Evolutionary conservation across 371 early-diverging fungal species (phyloP).

Genomic region (Mucor piriformis): DNA sequence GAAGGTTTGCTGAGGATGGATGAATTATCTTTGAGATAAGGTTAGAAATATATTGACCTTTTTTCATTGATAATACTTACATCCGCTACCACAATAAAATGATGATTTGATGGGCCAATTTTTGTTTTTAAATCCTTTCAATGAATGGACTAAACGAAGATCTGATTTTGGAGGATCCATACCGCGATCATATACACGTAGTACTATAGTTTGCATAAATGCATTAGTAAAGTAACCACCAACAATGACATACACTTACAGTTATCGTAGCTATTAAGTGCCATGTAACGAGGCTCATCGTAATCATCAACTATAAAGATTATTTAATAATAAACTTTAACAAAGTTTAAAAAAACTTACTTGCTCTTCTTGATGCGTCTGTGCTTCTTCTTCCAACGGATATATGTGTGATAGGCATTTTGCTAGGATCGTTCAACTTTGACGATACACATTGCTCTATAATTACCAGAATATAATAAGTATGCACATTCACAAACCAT

Average conservation of each 20-base stretch:
- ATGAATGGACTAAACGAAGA: conserved; percentile 67
- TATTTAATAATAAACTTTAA: not conserved
- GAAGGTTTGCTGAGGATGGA: conserved; percentile 45
- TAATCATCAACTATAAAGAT: conserved; percentile 55
- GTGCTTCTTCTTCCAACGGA: conserved; percentile 57
- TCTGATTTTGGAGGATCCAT: conserved; percentile 72
- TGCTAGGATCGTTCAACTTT: conserved; percentile 64
- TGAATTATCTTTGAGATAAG: conserved; percentile 36
- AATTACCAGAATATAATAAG: not conserved
- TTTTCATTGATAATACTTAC: conserved; percentile 39
- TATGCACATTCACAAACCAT: not conserved
- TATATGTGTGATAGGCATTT: conserved; percentile 83
- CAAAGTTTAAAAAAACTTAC: conserved; percentile 18
- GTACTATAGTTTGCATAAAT: conserved; percentile 51
- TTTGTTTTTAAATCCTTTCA: conserved; percentile 86
- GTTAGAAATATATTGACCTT: not conserved
- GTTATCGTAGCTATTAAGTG: conserved; percentile 88
- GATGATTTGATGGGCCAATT: conserved; percentile 91
- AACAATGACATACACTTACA: conserved; percentile 45
- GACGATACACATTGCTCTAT: conserved; percentile 60
- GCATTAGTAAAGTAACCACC: not conserved
- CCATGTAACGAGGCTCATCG: conserved; percentile 81
- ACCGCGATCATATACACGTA: conserved; percentile 86
- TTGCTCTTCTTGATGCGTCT: conserved; percentile 54
- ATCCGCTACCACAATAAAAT: conserved; percentile 74